Percentiles rank a stretch among this genome's conserved stretches.
Evolutionary conservation across 495 filamentous ascomycete genomes (phyloP).

Genomic region (Thozetella sp.): DNA sequence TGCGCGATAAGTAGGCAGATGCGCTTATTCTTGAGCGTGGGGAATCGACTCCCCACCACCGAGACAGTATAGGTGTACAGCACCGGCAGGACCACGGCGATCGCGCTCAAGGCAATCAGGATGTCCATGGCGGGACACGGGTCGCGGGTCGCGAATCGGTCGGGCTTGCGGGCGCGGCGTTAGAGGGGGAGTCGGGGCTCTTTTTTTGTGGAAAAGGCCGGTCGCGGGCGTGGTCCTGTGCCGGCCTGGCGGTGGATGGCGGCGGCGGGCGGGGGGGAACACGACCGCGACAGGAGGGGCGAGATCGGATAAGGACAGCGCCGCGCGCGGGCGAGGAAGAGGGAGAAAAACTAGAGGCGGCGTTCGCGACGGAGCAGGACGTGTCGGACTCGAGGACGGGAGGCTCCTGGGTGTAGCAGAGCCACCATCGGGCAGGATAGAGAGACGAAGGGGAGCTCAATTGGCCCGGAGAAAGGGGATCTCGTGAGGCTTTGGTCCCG

Average conservation of each 20-base stretch:
- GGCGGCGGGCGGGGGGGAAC: background rate
- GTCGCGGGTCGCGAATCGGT: too few species aligned
- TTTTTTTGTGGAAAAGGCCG: background rate
- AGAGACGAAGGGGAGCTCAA: background rate
- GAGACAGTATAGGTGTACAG: slow-evolving; percentile 63
- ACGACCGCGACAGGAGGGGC: slow-evolving; percentile 2
- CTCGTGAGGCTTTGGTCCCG: slow-evolving; percentile 2
- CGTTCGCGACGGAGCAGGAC: background rate
- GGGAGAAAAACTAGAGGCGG: background rate
- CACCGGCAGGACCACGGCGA: slow-evolving; percentile 59
- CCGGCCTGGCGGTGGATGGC: background rate
- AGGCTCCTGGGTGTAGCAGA: background rate
- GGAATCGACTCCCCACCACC: slow-evolving; percentile 59
- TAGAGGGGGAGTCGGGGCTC: background rate
- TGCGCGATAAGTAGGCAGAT: slow-evolving; percentile 93
- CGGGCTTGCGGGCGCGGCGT: background rate
- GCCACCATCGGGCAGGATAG: background rate
- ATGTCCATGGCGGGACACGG: slow-evolving; percentile 19
- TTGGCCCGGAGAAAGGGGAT: background rate
- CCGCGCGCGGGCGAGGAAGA: too few species aligned
- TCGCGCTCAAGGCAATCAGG: slow-evolving; percentile 34
- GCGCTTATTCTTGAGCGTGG: slow-evolving; percentile 72
- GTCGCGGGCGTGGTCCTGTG: background rate
- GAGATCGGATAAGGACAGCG: background rate
- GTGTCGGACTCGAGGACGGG: background rate